Base-by-base conservation (phyloP, 1,284 basidiomycete species). In the Leucoagaricus sp. region DNA sequence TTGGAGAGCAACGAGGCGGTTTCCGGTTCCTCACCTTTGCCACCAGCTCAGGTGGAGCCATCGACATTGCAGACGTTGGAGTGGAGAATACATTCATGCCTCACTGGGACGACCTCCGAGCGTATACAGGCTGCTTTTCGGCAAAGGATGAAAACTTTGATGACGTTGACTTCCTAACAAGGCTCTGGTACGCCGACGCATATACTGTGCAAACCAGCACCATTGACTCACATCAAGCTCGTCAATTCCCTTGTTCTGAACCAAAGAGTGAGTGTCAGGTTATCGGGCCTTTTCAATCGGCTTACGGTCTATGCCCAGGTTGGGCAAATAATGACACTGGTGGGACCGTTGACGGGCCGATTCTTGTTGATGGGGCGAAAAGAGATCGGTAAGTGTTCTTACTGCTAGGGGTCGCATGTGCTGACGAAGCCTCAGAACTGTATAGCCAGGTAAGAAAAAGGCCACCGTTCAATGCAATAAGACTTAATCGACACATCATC, bases 131-230 rank as follows among this genome's bases (percentile, higher is more conserved):
- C 4, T 82, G 80, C 60, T 83, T 82, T 67, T 80, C 67, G 51
- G 71, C 80, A 1, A 57, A 63, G 2, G 78, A 81, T 58, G 71
- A 74, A 0, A 67, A 58, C 1, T 77, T 72, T 50, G 69, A 74
- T 34, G 80, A 81, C 62, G 60, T 66, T 13, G 67, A 79, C 56
- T 81, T 80, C 60, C 62, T 79, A 59, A 81, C 75, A 15, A 65
- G 79, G 68, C 60, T 80, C 19, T 82, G 80, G 79, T 83, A 82
- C 59, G 75, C 79, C 2, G 80, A 78, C 6, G 78, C 78, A 19
- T 81, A 81, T 58, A 81, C 79, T 1, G 75, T 81, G 12, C 79
- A 81, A 61, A 80, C 76, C 1, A 79, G 79, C 62, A 76, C 75
- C 0, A 75, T 82, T 2, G 73, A 78, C 25, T 58, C 75, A 4